A percentile compares a stretch with the other conserved stretches of the same genome.
These are phyloP conservation scores for Pneumocystis canis DNA, from an alignment of 1,139 yeast genomes.

Conservation along the genomic window DNA sequence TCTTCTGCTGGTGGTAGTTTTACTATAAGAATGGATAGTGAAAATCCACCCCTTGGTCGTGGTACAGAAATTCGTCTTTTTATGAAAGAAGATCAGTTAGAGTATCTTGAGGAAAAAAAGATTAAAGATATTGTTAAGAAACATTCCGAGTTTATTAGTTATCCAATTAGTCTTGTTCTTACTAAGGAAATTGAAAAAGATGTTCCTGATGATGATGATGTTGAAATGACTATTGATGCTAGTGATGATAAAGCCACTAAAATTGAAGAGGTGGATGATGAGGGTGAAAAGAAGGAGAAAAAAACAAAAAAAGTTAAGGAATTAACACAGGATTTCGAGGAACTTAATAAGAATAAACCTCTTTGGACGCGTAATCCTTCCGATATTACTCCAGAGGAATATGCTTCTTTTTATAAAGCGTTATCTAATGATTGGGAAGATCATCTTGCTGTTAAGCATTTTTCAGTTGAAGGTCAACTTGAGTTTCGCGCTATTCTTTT, in stretches of 20 bases:
- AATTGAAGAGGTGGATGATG: conserved; percentile 57
- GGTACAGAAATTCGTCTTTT: conserved; percentile 93
- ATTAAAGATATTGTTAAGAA: conserved; percentile 98
- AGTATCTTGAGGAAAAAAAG: conserved; percentile 98
- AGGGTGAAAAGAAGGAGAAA: conserved; percentile 43
- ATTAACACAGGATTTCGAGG: conserved; percentile 79
- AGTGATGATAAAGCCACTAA: conserved; percentile 47
- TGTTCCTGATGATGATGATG: conserved; percentile 54
- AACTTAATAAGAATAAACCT: conserved; percentile 97
- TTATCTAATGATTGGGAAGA: conserved; percentile 99
- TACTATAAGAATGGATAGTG: conserved; percentile 73
- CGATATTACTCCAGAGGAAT: conserved; percentile 95
- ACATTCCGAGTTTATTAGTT: conserved; percentile 98
- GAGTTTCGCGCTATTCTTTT: conserved; percentile 97
- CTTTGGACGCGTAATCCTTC: conserved; percentile 99
- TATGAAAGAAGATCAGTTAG: conserved; percentile 97
- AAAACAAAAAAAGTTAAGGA: conserved; percentile 78
- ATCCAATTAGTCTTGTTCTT: conserved; percentile 96
- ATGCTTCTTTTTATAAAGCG: conserved; percentile 98
- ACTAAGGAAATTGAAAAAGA: conserved; percentile 98
- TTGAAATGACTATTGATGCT: conserved; percentile 40
- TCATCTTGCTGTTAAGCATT: conserved; percentile 98
- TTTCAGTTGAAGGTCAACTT: conserved; percentile 99
- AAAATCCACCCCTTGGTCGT: conserved; percentile 55
- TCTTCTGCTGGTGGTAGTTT: conserved; percentile 99